Conservation (phyloP, 257 asterid genomes). For the Capsicum chinense region DNA sequence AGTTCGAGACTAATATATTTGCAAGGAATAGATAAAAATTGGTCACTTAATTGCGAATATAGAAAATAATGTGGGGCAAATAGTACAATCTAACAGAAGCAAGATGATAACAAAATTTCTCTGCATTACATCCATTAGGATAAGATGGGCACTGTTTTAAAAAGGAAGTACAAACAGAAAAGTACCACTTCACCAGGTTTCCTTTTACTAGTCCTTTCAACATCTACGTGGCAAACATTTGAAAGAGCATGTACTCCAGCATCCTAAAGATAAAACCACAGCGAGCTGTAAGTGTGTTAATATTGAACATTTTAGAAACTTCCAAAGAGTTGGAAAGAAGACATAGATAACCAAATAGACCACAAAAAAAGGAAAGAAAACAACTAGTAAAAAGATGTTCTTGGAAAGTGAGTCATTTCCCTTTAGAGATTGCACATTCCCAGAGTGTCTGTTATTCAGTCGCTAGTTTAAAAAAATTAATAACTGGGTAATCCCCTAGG, state of each 20-base stretch:
- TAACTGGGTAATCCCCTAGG: background rate
- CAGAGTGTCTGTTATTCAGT: background rate
- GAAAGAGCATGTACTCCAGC: slow-evolving; percentile 93
- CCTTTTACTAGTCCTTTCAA: slow-evolving; percentile 94
- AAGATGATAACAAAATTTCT: slow-evolving; percentile 2
- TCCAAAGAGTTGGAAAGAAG: slow-evolving; percentile 10
- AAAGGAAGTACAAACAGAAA: background rate
- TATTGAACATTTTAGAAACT: background rate
- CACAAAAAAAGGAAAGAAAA: background rate
- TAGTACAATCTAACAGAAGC: slow-evolving; percentile 15
- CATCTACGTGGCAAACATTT: slow-evolving; percentile 92
- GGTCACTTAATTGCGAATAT: background rate
- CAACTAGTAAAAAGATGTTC: background rate
- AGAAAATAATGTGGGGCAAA: background rate
- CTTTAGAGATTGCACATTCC: background rate
- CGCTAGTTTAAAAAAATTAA: background rate
- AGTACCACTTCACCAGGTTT: slow-evolving; percentile 89
- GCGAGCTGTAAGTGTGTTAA: background rate
- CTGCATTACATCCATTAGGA: background rate
- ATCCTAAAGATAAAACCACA: slow-evolving; percentile 55
- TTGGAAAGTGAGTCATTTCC: background rate
- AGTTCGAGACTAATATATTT: slow-evolving; percentile 4
- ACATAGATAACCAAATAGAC: background rate
- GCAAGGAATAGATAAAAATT: background rate
- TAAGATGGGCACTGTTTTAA: background rate